Evolutionary conservation across 2,329 filamentous ascomycete species (phyloP).

Genomic region (Penicillium sp.): DNA sequence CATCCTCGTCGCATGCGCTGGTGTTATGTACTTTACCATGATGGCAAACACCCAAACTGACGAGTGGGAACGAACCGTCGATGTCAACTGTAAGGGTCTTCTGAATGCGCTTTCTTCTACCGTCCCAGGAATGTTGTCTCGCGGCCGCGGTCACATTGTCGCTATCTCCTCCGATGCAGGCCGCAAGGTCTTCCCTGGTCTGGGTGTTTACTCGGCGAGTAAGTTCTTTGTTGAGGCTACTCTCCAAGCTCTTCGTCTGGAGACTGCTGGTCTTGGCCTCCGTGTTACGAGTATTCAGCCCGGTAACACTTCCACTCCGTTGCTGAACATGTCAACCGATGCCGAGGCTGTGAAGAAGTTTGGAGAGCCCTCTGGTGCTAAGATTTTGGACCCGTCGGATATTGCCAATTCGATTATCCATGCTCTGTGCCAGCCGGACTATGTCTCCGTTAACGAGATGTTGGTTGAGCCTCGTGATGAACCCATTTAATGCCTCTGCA

Average conservation of each 20-base stretch:
- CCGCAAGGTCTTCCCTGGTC: slow-evolving; percentile 78
- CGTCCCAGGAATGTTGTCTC: slow-evolving; percentile 72
- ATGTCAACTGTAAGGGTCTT: slow-evolving; percentile 85
- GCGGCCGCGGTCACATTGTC: slow-evolving; percentile 73
- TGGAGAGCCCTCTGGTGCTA: slow-evolving; percentile 73
- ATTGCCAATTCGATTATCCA: slow-evolving; percentile 75
- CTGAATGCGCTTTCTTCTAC: slow-evolving; percentile 72
- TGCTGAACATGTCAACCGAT: slow-evolving; percentile 76
- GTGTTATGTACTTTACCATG: slow-evolving; percentile 89
- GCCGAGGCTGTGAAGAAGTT: slow-evolving; percentile 77
- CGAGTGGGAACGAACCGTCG: slow-evolving; percentile 81
- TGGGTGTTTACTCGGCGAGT: slow-evolving; percentile 80
- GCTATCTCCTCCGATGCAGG: slow-evolving; percentile 83
- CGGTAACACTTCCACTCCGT: slow-evolving; percentile 74
- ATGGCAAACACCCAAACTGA: slow-evolving; percentile 76
- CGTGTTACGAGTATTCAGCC: slow-evolving; percentile 77
- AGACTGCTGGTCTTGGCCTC: slow-evolving; percentile 74
- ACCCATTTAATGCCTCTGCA: slow-evolving; percentile 59
- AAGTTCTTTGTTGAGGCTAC: slow-evolving; percentile 88
- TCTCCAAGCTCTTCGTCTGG: slow-evolving; percentile 73
- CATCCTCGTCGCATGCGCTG: slow-evolving; percentile 78
- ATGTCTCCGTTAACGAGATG: slow-evolving; percentile 80
- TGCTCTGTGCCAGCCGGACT: slow-evolving; percentile 72
- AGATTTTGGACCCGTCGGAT: slow-evolving; percentile 74
- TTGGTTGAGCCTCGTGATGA: slow-evolving; percentile 78